Evolutionary conservation across 192 early-diverging fungal genomes (phyloP).

Genomic region (Geranomyces michiganensis): DNA sequence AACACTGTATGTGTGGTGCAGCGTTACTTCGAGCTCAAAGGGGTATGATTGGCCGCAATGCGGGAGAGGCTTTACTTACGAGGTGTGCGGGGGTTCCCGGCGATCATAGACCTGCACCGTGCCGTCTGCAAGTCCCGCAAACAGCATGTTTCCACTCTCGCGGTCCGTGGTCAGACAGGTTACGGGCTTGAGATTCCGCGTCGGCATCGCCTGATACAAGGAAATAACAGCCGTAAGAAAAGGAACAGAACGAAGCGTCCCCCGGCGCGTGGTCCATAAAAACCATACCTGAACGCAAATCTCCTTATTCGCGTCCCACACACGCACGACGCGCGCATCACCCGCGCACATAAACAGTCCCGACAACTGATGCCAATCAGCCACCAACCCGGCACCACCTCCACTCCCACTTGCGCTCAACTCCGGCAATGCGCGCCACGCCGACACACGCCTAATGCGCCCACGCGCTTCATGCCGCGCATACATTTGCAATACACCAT

Average conservation of each 20-base stretch:
- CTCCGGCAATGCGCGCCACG: slow-evolving; percentile 77
- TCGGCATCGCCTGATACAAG: slow-evolving; percentile 56
- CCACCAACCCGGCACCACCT: slow-evolving; percentile 55
- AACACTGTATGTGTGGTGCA: slow-evolving; percentile 42
- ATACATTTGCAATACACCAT: slow-evolving; percentile 78
- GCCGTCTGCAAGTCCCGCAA: slow-evolving; percentile 78
- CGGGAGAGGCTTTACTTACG: slow-evolving; percentile 1
- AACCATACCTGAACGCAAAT: slow-evolving; percentile 52
- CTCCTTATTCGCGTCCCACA: slow-evolving; percentile 84
- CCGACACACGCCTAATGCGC: slow-evolving; percentile 65
- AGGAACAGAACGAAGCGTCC: too few species aligned
- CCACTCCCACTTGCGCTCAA: slow-evolving; percentile 46
- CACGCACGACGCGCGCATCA: slow-evolving; percentile 63
- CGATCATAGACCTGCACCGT: slow-evolving; percentile 72
- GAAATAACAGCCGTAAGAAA: too few species aligned
- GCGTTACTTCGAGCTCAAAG: neutral
- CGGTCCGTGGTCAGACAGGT: slow-evolving; percentile 70
- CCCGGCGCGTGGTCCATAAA: too few species aligned
- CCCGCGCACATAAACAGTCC: slow-evolving; percentile 71
- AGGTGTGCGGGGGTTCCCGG: slow-evolving; percentile 43
- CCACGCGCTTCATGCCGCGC: slow-evolving; percentile 65
- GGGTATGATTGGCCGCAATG: slow-evolving; percentile 8
- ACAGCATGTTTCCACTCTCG: slow-evolving; percentile 62
- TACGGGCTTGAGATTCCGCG: slow-evolving; percentile 55
- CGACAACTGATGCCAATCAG: slow-evolving; percentile 78